Conservation (phyloP, 176 grass and related monocot genomes). For the Musa acuminata region DNA sequence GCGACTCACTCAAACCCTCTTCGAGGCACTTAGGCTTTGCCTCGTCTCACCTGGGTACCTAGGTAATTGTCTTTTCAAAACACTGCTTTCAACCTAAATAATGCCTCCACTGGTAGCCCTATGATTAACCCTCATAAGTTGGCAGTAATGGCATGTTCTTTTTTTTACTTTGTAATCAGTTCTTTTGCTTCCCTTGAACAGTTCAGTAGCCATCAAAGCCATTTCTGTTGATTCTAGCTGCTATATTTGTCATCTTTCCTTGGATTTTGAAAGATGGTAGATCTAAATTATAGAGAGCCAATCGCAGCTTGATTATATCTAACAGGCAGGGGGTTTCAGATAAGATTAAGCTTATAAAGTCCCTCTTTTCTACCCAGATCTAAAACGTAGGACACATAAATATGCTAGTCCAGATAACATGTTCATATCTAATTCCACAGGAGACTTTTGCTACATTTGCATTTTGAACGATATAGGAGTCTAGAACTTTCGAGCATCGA, state of each 20-base stretch:
- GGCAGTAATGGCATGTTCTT: neutral
- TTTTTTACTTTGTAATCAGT: neutral
- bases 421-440: neutral
- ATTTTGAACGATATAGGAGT: too few species aligned
- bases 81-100: neutral
- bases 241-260: neutral
- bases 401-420: too few species aligned
- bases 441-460: neutral
- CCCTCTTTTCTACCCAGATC: too few species aligned
- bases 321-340: neutral
- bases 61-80: too few species aligned
- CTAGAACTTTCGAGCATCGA: too few species aligned
- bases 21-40: too few species aligned
- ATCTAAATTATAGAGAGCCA: neutral
- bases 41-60: too few species aligned
- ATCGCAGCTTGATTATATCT: neutral
- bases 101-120: neutral
- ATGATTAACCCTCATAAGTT: neutral
- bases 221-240: neutral
- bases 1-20: too few species aligned
- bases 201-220: neutral
- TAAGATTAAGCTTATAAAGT: too few species aligned
- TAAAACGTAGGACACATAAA: too few species aligned
- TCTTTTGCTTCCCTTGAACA: neutral
- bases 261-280: neutral